phyloP scores from a whole-genome alignment of 306 rosid genomes.

The Cicer bijugum region DNA sequence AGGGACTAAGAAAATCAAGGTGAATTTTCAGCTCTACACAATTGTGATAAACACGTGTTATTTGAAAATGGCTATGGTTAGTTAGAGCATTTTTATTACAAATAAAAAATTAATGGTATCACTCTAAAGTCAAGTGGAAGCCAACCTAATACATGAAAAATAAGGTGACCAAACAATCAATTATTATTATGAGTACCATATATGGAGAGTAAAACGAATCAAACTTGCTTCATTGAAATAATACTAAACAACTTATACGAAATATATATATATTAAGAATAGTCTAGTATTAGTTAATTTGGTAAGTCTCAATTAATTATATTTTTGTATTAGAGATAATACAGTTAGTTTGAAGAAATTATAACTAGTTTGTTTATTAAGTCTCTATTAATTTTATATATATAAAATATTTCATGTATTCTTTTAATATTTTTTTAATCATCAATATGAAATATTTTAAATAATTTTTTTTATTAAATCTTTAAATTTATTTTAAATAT shows the following conservation, averaged over 20 bases:
- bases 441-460: too few species aligned
- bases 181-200: conserved; percentile 13
- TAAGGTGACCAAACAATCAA: conserved; percentile 1
- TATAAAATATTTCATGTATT: too few species aligned
- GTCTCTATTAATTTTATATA: too few species aligned
- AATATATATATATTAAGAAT: not conserved
- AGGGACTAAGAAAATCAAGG: not conserved
- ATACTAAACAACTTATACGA: conserved; percentile 4
- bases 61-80: conserved; percentile 39
- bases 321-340: too few species aligned
- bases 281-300: too few species aligned
- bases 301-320: too few species aligned
- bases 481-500: too few species aligned
- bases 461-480: too few species aligned
- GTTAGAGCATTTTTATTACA: conserved; percentile 36
- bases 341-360: too few species aligned
- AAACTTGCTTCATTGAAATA: conserved; percentile 55
- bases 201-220: conserved; percentile 38
- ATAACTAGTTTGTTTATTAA: too few species aligned
- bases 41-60: not conserved
- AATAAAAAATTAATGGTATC: conserved; percentile 23
- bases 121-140: conserved; percentile 51
- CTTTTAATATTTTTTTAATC: too few species aligned
- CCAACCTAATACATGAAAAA: conserved; percentile 56
- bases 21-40: not conserved